Evolutionary conservation across 2,329 filamentous ascomycete species (phyloP), one percentile per base, ranked within the genome.

Genomic region (Aspergillus cejpii): DNA sequence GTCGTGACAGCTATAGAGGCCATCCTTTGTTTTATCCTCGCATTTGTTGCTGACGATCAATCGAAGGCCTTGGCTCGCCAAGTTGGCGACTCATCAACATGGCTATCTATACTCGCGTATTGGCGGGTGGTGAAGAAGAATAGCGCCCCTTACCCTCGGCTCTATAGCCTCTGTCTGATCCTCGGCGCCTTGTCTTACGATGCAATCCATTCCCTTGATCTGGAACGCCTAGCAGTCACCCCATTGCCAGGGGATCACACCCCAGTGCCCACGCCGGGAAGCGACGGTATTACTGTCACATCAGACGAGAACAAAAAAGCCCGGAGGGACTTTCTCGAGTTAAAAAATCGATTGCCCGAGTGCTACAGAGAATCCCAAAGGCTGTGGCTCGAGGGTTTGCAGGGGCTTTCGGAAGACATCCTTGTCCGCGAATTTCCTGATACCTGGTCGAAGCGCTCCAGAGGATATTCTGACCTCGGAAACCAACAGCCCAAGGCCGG

Each of bases 171-270:
- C n/a, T 69, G 66, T 39, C 54, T 64, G 15, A 61, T 74, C 23
- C 60, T 76, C 12, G 72, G 71, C 12, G 73, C 71, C 8, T 60
- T 75, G 1, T 72, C 68, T 31, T 70, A 69, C 31, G 70, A 73
- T 48, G 57, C 67, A 21, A 68, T 75, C 8, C 67, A 73, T 51
- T 60, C 64, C 17, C 59, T 69, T 41, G 69, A 74, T 47, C 56
- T 74, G 29, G 68, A 72, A 47, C 64, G 70, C 14, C 62, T 73
- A n/a, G 64, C 68, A 11, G 54, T 63, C 37, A 67, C 63, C 38
- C 52, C 65, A n/a, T 39, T 71, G 23, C 65, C 65, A 21, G 61
- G 65, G 39, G 64, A 71, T 44, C 57, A 65, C 41, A 64, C 61
- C 14, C 61, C 62, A 7, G 61, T 61, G 3, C 65, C 69, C n/a